Percentiles rank a stretch among this genome's conserved stretches.
phyloP scores from a whole-genome alignment of 768 basidiomycete genomes.

The Lentinula aciculospora region DNA sequence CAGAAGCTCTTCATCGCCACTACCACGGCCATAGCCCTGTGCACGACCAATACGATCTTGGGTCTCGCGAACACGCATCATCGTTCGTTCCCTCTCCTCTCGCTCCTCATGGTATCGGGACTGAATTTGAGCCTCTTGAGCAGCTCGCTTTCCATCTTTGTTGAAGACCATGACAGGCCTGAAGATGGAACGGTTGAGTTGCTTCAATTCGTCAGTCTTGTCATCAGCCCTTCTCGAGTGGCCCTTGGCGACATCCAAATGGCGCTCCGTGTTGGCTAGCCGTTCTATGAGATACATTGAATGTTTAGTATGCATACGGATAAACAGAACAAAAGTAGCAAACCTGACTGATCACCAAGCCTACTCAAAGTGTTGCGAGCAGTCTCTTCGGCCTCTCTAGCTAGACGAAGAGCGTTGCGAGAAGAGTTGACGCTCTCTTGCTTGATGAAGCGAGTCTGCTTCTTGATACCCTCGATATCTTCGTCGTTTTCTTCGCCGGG shows the following conservation, averaged over 20 bases:
- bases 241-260: constrained; percentile 88
- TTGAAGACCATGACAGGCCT: constrained; percentile 88
- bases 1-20: constrained; percentile 34
- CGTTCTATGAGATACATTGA: constrained; percentile 45
- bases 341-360: constrained; percentile 92
- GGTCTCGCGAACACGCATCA: constrained; percentile 81
- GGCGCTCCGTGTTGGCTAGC: constrained; percentile 90
- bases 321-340: constrained; percentile 15
- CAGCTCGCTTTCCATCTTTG: constrained; percentile 86
- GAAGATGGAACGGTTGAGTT: constrained; percentile 94
- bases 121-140: constrained; percentile 79
- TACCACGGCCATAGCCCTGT: constrained; percentile 49
- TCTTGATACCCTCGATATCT: constrained; percentile 92
- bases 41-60: constrained; percentile 83
- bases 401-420: constrained; percentile 88
- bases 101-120: constrained; percentile 86
- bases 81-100: constrained; percentile 74
- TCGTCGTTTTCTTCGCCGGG: constrained; percentile 77
- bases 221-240: constrained; percentile 83
- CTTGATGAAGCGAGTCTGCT: constrained; percentile 82
- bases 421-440: constrained; percentile 89
- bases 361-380: constrained; percentile 77
- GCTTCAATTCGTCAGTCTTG: constrained; percentile 88
- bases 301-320: background rate
- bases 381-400: constrained; percentile 95